Evolutionary conservation across 2,329 filamentous ascomycete genomes (phyloP).

Genomic region (Aciculosporium take): DNA sequence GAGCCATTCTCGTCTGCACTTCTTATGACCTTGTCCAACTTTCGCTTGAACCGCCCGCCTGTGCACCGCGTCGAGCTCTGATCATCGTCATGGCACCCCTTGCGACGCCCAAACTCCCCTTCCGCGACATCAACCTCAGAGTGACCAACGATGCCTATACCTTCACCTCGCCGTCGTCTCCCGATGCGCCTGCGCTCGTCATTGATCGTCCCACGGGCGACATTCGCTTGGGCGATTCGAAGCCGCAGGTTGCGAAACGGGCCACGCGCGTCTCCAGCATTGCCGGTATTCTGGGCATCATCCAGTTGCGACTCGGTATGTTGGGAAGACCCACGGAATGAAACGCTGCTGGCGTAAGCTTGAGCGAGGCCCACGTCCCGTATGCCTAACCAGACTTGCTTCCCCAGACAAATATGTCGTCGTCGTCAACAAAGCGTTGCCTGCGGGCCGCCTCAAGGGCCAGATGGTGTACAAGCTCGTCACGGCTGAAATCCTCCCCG

Average conservation of each 20-base stretch:
- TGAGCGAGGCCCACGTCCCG: not conserved
- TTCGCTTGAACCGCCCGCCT: not conserved
- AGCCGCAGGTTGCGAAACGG: constrained; percentile 60
- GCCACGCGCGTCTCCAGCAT: constrained; percentile 69
- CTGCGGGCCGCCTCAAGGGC: constrained; percentile 80
- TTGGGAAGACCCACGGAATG: constrained; percentile 5
- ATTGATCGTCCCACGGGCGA: constrained; percentile 89
- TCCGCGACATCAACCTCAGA: constrained; percentile 94
- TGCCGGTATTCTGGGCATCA: constrained; percentile 83
- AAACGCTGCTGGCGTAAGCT: too few relatives aligned
- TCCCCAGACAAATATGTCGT: constrained; percentile 79
- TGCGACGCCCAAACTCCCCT: constrained; percentile 42
- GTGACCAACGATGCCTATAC: constrained; percentile 85
- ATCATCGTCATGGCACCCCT: constrained; percentile 22
- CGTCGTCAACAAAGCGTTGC: constrained; percentile 85
- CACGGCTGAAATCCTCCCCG: constrained; percentile 80
- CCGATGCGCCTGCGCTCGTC: constrained; percentile 72
- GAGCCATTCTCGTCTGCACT: not conserved
- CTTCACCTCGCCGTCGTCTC: constrained; percentile 90
- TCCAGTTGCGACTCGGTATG: constrained; percentile 81
- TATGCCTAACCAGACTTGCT: not conserved
- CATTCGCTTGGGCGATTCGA: constrained; percentile 68
- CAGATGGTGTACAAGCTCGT: constrained; percentile 93
- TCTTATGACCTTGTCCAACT: not conserved
- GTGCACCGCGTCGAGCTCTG: constrained; percentile 1